These are phyloP conservation scores for Lipomyces mesembrius DNA, from an alignment of 805 yeast genomes.

Conservation along the genomic window DNA sequence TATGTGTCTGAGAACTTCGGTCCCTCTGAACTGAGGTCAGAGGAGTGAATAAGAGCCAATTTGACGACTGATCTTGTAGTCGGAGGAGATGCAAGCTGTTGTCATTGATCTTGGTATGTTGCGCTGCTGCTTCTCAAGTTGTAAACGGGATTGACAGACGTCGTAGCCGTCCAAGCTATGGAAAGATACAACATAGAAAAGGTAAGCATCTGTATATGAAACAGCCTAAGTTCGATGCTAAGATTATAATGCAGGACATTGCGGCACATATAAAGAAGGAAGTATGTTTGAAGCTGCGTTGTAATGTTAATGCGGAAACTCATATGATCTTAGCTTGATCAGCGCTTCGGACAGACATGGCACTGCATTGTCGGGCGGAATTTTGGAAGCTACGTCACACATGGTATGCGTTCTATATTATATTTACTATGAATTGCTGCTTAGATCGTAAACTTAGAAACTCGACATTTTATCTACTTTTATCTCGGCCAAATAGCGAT, in stretches of 20 bases:
- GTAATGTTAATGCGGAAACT: not conserved
- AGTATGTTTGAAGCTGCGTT: slow-evolving; percentile 31
- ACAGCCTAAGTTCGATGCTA: slow-evolving; percentile 1
- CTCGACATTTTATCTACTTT: slow-evolving; percentile 60
- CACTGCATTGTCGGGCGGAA: slow-evolving; percentile 65
- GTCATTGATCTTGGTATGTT: slow-evolving; percentile 42
- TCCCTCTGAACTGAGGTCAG: not conserved
- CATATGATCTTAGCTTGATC: slow-evolving; percentile 49
- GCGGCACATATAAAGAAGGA: slow-evolving; percentile 64
- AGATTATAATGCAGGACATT: slow-evolving; percentile 49
- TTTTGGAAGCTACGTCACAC: slow-evolving; percentile 67
- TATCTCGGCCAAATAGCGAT: slow-evolving; percentile 59
- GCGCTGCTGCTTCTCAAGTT: not conserved
- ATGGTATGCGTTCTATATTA: slow-evolving; percentile 49
- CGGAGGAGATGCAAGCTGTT: slow-evolving; percentile 43
- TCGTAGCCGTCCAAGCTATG: slow-evolving; percentile 51
- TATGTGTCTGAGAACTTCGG: slow-evolving; percentile 24
- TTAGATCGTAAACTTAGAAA: slow-evolving; percentile 37
- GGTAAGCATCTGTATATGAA: slow-evolving; percentile 15
- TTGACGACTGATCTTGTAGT: slow-evolving; percentile 23
- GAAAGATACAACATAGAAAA: slow-evolving; percentile 53
- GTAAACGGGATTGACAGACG: slow-evolving; percentile 12
- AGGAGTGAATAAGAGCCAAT: not conserved
- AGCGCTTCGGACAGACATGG: slow-evolving; percentile 62
- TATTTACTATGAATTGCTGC: not conserved